A percentile compares a stretch with the other conserved stretches of the same genome.
These are phyloP conservation scores for Patellaria atrata DNA, from an alignment of 495 filamentous ascomycete species.

Conservation along the genomic window DNA sequence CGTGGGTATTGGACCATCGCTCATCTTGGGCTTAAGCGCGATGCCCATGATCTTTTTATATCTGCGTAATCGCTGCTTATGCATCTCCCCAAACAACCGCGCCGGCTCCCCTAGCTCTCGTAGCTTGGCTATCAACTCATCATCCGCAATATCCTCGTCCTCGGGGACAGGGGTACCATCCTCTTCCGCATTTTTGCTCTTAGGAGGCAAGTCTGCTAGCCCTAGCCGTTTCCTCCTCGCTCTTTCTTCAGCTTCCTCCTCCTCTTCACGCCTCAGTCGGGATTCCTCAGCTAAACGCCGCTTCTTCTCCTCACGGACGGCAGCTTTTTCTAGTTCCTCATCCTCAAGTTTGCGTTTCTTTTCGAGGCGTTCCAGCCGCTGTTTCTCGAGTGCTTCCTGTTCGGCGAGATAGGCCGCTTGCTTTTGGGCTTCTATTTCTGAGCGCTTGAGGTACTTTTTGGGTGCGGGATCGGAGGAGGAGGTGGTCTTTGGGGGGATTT, in stretches of 20 bases:
- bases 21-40: constrained; percentile 33
- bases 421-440: constrained; percentile 74
- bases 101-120: constrained; percentile 59
- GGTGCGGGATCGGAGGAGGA: constrained; percentile 23
- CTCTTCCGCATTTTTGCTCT: constrained; percentile 26
- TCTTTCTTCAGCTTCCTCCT: constrained; percentile 44
- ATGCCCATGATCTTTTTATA: constrained; percentile 46
- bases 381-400: constrained; percentile 51
- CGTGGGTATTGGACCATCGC: constrained; percentile 49
- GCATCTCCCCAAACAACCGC: constrained; percentile 71
- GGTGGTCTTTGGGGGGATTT: constrained; percentile 24
- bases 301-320: constrained; percentile 64
- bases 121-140: constrained; percentile 50
- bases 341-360: constrained; percentile 87
- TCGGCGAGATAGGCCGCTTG: constrained; percentile 66
- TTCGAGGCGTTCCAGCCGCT: constrained; percentile 48
- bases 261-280: constrained; percentile 49
- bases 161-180: constrained; percentile 29
- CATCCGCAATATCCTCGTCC: constrained; percentile 53
- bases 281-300: constrained; percentile 69
- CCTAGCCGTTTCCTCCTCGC: constrained; percentile 44
- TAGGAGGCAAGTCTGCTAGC: constrained; percentile 54
- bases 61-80: constrained; percentile 49
- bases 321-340: constrained; percentile 55
- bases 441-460: constrained; percentile 77